Conservation (phyloP, 768 basidiomycete genomes). For the Lactifluus pinguis region DNA sequence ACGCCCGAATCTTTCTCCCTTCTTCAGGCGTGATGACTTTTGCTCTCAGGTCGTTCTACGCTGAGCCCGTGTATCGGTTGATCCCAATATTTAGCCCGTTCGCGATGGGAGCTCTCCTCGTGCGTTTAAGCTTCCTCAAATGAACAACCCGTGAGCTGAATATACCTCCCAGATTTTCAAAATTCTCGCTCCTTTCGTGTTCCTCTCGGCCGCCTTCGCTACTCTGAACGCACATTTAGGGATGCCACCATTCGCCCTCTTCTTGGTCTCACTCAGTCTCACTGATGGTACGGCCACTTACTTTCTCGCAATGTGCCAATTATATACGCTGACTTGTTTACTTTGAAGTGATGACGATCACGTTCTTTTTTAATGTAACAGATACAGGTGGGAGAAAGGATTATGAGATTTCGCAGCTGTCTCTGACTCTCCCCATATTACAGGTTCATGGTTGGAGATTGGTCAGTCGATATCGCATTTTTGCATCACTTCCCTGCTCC, state of each 20-base stretch:
- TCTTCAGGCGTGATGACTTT: constrained; percentile 1
- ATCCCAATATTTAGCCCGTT: constrained; percentile 83
- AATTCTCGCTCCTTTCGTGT: constrained; percentile 71
- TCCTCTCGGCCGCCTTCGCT: constrained; percentile 61
- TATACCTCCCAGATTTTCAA: constrained; percentile 54
- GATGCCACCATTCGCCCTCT: constrained; percentile 72
- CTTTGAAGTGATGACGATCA: constrained; percentile 61
- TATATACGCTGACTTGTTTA: neutral
- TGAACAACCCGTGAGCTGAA: neutral
- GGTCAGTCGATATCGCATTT: constrained; percentile 86
- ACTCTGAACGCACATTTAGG: constrained; percentile 56
- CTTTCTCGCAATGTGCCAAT: neutral
- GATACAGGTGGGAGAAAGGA: constrained; percentile 52
- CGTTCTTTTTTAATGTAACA: constrained; percentile 77
- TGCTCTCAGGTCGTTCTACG: constrained; percentile 77
- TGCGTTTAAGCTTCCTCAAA: constrained; percentile 25
- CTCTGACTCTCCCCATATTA: neutral
- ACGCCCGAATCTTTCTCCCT: neutral
- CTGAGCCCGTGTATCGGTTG: constrained; percentile 80
- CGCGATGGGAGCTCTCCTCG: constrained; percentile 66
- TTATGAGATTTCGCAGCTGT: neutral
- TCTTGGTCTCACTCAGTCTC: constrained; percentile 66
- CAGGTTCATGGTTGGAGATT: constrained; percentile 84
- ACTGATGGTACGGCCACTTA: constrained; percentile 45
- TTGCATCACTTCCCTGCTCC: constrained; percentile 69